These are phyloP conservation scores for Aurifilum marmelostoma DNA, from an alignment of 2,329 filamentous ascomycete genomes.

Conservation along the genomic window DNA sequence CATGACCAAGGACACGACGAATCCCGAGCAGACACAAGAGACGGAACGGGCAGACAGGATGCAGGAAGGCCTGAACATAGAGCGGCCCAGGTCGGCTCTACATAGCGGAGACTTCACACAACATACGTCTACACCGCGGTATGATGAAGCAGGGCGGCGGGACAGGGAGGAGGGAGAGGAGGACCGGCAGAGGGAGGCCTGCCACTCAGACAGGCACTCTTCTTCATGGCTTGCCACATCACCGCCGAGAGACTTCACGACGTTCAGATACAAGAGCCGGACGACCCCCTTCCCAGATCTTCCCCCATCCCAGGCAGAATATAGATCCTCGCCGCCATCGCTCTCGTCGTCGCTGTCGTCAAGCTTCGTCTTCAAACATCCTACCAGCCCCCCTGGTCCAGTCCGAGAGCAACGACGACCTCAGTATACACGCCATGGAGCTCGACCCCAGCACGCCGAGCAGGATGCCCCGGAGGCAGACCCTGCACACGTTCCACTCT, in stretches of 20 bases:
- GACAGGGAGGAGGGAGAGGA: constrained; percentile 2
- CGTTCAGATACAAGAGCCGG: constrained; percentile 48
- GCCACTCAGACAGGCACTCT: constrained; percentile 31
- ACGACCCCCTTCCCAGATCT: constrained; percentile 24
- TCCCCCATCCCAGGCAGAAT: constrained; percentile 36
- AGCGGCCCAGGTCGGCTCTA: constrained; percentile 78
- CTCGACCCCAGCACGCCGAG: constrained; percentile 44
- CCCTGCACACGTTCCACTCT: constrained; percentile 53
- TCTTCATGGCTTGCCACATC: constrained; percentile 58
- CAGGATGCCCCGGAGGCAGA: constrained; percentile 64
- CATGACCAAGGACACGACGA: constrained; percentile 44
- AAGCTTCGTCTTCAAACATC: constrained; percentile 82
- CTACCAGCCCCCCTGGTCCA: constrained; percentile 92
- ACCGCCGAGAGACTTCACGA: constrained; percentile 55
- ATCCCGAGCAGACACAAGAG: constrained; percentile 37
- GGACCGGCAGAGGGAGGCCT: background rate
- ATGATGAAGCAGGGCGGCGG: constrained; percentile 32
- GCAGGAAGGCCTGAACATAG: constrained; percentile 66
- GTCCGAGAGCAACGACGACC: constrained; percentile 81
- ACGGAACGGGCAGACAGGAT: constrained; percentile 47
- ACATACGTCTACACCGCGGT: constrained; percentile 36
- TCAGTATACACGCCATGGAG: constrained; percentile 61
- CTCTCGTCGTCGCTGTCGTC: constrained; percentile 74
- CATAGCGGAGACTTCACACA: constrained; percentile 70
- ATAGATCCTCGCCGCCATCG: constrained; percentile 58